phyloP scores from a whole-genome alignment of 768 basidiomycete genomes.

The Sporobolomyces phaffii region DNA sequence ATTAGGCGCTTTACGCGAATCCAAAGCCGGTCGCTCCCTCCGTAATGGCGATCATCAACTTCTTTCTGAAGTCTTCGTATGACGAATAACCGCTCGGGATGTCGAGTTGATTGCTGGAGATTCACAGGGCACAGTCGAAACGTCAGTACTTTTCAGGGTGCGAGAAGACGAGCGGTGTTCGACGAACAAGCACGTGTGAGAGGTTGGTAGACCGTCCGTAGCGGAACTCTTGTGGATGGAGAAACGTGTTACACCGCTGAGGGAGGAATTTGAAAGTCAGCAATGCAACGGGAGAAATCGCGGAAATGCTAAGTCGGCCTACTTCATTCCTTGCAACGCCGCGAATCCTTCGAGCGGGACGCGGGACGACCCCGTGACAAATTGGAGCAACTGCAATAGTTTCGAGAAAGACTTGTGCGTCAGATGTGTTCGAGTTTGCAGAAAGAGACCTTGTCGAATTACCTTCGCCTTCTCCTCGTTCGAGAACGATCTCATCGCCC shows the following conservation, averaged over 20 bases:
- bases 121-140: neutral
- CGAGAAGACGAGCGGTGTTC: neutral
- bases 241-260: conserved; percentile 35
- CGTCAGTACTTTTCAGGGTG: too few species aligned
- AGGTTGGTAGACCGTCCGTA: conserved; percentile 14
- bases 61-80: conserved; percentile 91
- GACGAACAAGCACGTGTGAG: conserved; percentile 45
- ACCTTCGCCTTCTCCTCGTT: conserved; percentile 87
- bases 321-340: conserved; percentile 62
- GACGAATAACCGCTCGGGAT: conserved; percentile 80
- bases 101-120: conserved; percentile 49
- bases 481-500: conserved; percentile 92
- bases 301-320: neutral
- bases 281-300: conserved; percentile 48
- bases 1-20: conserved; percentile 64
- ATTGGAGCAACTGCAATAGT: conserved; percentile 64
- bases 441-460: neutral
- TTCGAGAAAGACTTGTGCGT: neutral
- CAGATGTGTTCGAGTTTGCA: neutral
- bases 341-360: conserved; percentile 92
- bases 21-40: conserved; percentile 96
- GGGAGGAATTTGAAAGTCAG: neutral
- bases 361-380: conserved; percentile 76
- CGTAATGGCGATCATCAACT: conserved; percentile 82
- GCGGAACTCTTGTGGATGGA: conserved; percentile 32